Evolutionary conservation across 805 yeast species (phyloP), one percentile per base, ranked within the genome.

Genomic region (Priceomyces melissophilus): DNA sequence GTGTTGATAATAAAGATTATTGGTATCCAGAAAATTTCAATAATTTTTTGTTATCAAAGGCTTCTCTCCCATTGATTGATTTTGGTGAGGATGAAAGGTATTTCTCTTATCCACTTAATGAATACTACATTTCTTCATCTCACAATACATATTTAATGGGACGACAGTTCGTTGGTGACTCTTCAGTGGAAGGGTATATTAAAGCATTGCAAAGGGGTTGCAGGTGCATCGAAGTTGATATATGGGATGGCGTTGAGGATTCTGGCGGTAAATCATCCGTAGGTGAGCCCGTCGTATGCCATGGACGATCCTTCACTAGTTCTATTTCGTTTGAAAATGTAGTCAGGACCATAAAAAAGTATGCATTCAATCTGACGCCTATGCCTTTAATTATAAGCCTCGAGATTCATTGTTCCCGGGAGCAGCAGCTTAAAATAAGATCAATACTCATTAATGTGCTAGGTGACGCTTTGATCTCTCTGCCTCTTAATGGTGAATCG

Each of bases 71-170:
- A 7, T 47, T 53, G 10, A 45, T 45, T 3, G 48, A 47, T 23
- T 37, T 40, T 1, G 29, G 30, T 6, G 41, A 38, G 7, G 41
- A 45, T 3, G 41, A 31, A 4, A 49, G 42, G 10, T 68, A 67
- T 43, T 66, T 51, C 38, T 42, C 49, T 14, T 53, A 57, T 32
- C 98, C 99, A 0, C 55, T 93, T 29, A 87, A 80, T 55, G 91
- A 90, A 52, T 93, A 95, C 58, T 88, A 69, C 55, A 85, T 95
- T 25, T 88, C 96, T 0, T 87, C 97, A 0, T 89, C 97, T 0
- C 99, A 93, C 60, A 93, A 93, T 57, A 93, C 99, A 0, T 93
- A 93, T 54, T 67, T 93, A 3, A 62, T 81, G 20, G 99, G 99
- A 0, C 72, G 93, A 30, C 99, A 93, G 55, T 75, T 87, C 12